Base-by-base conservation (phyloP, 2,329 filamentous ascomycete species). In the Cladosporium oxysporum region DNA sequence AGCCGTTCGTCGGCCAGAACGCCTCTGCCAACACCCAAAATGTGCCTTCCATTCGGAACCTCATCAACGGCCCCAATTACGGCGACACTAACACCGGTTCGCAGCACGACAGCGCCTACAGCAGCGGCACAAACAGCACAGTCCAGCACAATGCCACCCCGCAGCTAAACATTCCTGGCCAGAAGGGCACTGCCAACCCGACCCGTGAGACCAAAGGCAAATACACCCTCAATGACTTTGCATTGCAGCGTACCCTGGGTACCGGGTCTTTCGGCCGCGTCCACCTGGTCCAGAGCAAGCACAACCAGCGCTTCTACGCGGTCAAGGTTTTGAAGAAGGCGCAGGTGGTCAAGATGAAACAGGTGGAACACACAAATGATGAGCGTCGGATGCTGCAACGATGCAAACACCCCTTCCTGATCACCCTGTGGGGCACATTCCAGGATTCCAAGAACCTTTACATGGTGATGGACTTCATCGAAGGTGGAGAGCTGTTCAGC, bases 401-500 rank as follows among this genome's bases (percentile, higher is more conserved):
- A 78, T 95, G 98, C 78, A 96, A 97, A 79, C 94, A 99, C 80
- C 93, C 95, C 14, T 99, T 99, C 81, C 84, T 99, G 69, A 95
- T 99, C 77, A 99, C 95, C 1, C 84, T 99, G 49, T 99, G 95
- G 95, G 95, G 95, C 66, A 99, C 95, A 11, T 99, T 98, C 79
- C 94, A 98, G 78, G 95, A 99, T 76, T 87, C 89, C 60, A 93
- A 89, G 81, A 98, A 97, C 77, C 83, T 99, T 41, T 99, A 99
- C 86, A 99, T 99, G 95, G 95, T 99, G 74, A 99, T 99, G 95
- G 95, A 99, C 79, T 99, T 99, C 82, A 94, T 99, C 63, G 95
- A 99, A 80, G 95, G 95, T 72, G 95, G 95, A 75, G 95, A 99
- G 83, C 84, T 99, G 64, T 99, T 99, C 79, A 98, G 94, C 71